Evolutionary conservation across 257 asterid genomes (phyloP).

Genomic region (Nicotiana tabacum): DNA sequence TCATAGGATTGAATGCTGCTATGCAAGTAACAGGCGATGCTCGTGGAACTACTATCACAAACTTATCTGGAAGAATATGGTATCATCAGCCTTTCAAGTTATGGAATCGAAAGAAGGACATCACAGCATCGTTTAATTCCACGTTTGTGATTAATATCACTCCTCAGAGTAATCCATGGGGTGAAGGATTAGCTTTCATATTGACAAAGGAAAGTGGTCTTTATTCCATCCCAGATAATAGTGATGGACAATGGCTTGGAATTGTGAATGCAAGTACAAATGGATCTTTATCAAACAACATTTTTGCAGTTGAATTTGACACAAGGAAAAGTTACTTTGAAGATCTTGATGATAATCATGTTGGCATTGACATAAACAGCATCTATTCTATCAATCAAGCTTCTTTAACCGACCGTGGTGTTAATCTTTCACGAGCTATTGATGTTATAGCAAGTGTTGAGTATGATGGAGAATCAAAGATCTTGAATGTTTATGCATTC

Average conservation of each 20-base stretch:
- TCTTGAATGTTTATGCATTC: slow-evolving; percentile 1
- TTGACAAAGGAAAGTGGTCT: slow-evolving; percentile 8
- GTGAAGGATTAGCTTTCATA: slow-evolving; percentile 22
- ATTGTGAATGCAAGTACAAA: slow-evolving; percentile 12
- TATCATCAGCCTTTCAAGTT: slow-evolving; percentile 7
- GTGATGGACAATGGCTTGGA: slow-evolving; percentile 17
- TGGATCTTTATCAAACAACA: not conserved
- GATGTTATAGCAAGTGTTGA: slow-evolving; percentile 8
- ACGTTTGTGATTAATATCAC: slow-evolving; percentile 9
- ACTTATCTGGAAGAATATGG: slow-evolving; percentile 15
- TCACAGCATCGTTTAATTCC: slow-evolving; percentile 11
- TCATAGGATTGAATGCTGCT: not conserved
- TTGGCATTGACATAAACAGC: slow-evolving; percentile 21
- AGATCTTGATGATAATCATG: slow-evolving; percentile 20
- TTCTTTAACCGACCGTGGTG: not conserved
- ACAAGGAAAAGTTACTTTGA: slow-evolving; percentile 14
- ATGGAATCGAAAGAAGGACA: slow-evolving; percentile 13
- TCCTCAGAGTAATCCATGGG: slow-evolving; percentile 6
- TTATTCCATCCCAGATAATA: not conserved
- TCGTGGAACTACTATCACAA: not conserved
- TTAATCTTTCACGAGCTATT: slow-evolving; percentile 10
- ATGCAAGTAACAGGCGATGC: slow-evolving; percentile 1
- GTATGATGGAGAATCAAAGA: slow-evolving; percentile 10
- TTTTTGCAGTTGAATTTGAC: slow-evolving; percentile 15
- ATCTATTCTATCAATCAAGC: not conserved